phyloP scores from a whole-genome alignment of 768 basidiomycete species.

The Strobilomyces confusus region DNA sequence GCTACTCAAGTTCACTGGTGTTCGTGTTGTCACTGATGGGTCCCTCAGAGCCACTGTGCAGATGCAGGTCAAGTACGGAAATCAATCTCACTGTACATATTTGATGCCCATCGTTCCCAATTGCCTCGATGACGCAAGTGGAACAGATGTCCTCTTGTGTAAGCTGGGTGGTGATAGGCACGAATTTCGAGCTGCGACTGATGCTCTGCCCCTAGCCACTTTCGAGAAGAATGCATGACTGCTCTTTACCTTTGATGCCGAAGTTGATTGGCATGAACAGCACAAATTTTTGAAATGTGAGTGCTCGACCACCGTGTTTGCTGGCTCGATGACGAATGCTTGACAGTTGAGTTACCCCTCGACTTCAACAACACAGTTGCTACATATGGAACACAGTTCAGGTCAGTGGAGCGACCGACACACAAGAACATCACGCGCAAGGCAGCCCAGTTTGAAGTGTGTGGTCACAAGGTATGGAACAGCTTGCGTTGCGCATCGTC shows the following conservation, averaged over 20 bases:
- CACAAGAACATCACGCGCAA: conserved; percentile 95
- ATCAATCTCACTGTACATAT: conserved; percentile 64
- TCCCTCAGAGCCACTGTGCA: conserved; percentile 74
- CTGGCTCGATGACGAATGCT: background rate
- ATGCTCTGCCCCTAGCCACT: conserved; percentile 40
- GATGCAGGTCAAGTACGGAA: conserved; percentile 65
- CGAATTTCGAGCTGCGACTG: background rate
- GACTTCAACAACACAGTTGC: conserved; percentile 80
- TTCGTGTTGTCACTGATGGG: conserved; percentile 70
- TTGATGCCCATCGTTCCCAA: background rate
- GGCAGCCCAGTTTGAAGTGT: conserved; percentile 94
- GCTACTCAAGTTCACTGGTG: conserved; percentile 64
- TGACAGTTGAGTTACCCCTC: conserved; percentile 81
- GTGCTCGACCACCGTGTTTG: conserved; percentile 18
- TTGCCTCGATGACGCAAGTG: conserved; percentile 1
- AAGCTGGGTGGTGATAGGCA: conserved; percentile 4
- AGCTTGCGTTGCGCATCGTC: background rate
- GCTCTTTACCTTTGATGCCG: conserved; percentile 76
- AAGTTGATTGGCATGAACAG: conserved; percentile 86
- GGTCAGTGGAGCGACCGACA: conserved; percentile 83
- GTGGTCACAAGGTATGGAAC: conserved; percentile 79
- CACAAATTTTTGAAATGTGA: conserved; percentile 89
- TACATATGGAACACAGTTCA: conserved; percentile 94
- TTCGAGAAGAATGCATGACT: conserved; percentile 65
- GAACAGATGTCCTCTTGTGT: conserved; percentile 72